Evolutionary conservation across 352 stramenopile species (phyloP), one percentile per base, ranked within the genome.

Genomic region (Pythium grandisporangium): DNA sequence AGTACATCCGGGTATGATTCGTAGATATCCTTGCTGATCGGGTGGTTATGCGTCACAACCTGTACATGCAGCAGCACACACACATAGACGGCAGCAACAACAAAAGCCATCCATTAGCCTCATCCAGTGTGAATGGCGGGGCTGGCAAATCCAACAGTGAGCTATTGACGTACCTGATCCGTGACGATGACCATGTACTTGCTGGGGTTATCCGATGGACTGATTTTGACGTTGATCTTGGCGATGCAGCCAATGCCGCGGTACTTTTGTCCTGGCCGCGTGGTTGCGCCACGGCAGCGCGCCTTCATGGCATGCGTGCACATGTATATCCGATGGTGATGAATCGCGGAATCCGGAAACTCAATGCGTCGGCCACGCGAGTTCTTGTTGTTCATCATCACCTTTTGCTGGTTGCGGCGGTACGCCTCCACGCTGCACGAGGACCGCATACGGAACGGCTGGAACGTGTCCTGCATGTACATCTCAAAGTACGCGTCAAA

Each of bases 271-370:
- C 77, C 77, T 0, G 77, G 72, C 6, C 77, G 77, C 16, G 71
- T 87, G 25, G 74, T 84, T 6, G 77, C 74, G 23, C 77, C 77
- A 21, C 77, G 77, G 48, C 73, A 90, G 13, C 77, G 66, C 24
- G 77, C 77, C 49, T 90, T 90, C 77, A 90, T 90, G 30, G 77
- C 77, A 58, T 90, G 77, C 34, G 77, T 90, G 60, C 77, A 90
- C 77, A 90, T 90, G 55, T 90, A 90, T 79, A 90, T 90, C 66
- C 77, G 77, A 48, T 90, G 77, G 55, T 90, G 77, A 47, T 90
- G 77, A 53, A 87, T 84, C 35, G 77, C 77, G 30, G 70, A 58
- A 45, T 90, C 77, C 5, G 77, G 77, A 26, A 90, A 90, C 52
- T 90, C 77, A 24, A 84, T 83, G 35, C 77, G 70, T 22, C 74